Evolutionary conservation across 371 early-diverging fungal species (phyloP).

Genomic region (Mucor indicus): DNA sequence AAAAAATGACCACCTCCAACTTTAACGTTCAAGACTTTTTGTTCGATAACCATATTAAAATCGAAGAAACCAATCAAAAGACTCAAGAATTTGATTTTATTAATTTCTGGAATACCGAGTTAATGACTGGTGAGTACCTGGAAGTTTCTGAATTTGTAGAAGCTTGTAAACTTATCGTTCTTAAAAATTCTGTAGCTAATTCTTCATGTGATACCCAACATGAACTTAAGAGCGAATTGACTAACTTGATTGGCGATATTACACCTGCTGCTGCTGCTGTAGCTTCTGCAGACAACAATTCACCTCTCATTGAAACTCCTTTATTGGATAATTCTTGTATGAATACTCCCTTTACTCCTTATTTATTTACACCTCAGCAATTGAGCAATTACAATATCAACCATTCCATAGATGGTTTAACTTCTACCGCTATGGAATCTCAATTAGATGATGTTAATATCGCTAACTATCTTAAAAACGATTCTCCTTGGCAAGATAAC

Average conservation of each 20-base stretch:
- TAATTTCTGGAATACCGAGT: constrained; percentile 13
- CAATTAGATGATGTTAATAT: constrained; percentile 22
- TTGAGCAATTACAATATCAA: constrained; percentile 18
- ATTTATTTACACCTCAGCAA: constrained; percentile 30
- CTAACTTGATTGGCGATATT: constrained; percentile 17
- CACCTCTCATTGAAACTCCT: constrained; percentile 35
- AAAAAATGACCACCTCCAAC: constrained; percentile 9
- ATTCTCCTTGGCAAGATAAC: constrained; percentile 8
- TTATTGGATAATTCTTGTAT: constrained; percentile 27
- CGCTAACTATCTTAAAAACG: constrained; percentile 24
- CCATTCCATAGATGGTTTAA: constrained; percentile 11
- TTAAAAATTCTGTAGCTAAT: constrained; percentile 4
- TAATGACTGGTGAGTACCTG: constrained; percentile 16
- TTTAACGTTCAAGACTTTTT: constrained; percentile 15
- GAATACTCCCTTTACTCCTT: constrained; percentile 37
- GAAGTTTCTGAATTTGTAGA: constrained; percentile 11
- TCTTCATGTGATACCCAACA: background rate
- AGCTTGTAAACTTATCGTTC: constrained; percentile 21
- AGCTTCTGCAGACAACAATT: constrained; percentile 23
- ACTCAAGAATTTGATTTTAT: constrained; percentile 14
- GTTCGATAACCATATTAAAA: constrained; percentile 2
- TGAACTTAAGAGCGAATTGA: constrained; percentile 2
- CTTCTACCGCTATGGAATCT: background rate
- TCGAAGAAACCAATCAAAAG: background rate
- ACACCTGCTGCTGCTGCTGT: constrained; percentile 26